Evolutionary conservation across 2,329 filamentous ascomycete genomes (phyloP), one percentile per base, ranked within the genome.

Genomic region (Penicillium sp.): DNA sequence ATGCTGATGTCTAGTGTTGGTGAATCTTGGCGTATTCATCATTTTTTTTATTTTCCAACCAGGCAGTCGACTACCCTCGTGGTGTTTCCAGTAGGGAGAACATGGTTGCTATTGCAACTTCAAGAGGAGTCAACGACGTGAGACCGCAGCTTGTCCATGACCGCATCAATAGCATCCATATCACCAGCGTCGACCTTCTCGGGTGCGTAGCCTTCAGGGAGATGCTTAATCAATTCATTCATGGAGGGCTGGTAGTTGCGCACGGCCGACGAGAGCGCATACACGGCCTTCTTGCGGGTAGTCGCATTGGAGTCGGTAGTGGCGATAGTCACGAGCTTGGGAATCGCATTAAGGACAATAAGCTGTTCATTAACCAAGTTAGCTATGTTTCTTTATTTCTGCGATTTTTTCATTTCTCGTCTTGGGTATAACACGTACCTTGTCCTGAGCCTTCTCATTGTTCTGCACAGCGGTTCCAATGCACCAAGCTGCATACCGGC

Each of bases 391-490:
- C 14, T 26, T 19, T 11, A 27, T n/a, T 21, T 42, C 23, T 26
- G 14, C 23, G 3, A 26, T 13, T 19, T 29, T 46, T 39, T 27
- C 8, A 8, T 23, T 29, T 5, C 13, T 33, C 29, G 13, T 7
- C 26, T 39, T 26, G 16, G 23, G 25, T 29, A 16, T 33, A 1
- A 19, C 45, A 53, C 78, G 66, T 74, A 82, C 81, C 69, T 85
- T 85, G 78, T 95, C 91, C 78, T 99, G 95, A 50, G 86, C 88
- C 72, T 88, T 89, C 66, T 85, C 83, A 75, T 99, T 98, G 79
- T 99, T 99, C 82, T 98, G 93, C 58, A 99, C 95, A 10, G 95
- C 93, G 6, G 93, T 97, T 50, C 91, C 92, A 57, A 95, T 80
- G 78, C 92, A 97, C 91, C 92, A 96, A n/a, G 92, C 92, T 3